Percentiles rank a stretch among this genome's conserved stretches.
Conservation (phyloP, 352 stramenopile genomes). For the Aphanomyces invadans region DNA sequence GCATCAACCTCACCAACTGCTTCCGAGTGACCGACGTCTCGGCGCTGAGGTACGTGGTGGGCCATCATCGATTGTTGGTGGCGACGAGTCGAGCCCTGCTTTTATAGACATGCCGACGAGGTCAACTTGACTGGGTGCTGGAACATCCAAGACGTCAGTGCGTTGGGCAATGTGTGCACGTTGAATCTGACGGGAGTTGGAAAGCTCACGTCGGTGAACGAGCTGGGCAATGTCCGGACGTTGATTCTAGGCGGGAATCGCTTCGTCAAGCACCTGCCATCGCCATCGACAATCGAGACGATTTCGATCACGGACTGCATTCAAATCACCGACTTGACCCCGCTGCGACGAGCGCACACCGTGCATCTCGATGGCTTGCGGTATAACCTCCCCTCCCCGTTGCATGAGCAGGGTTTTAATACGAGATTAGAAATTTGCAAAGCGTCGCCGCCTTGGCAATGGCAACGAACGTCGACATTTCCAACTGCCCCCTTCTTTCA, state of each 20-base stretch:
- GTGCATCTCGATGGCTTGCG: slow-evolving; percentile 20
- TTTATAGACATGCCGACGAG: neutral
- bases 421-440: neutral
- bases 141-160: slow-evolving; percentile 12
- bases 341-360: neutral
- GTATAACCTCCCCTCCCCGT: neutral
- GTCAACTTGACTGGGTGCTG: slow-evolving; percentile 20
- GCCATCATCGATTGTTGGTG: neutral
- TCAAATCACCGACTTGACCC: neutral
- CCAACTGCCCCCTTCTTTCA: neutral
- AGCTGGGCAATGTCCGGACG: neutral
- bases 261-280: neutral
- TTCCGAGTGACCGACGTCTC: slow-evolving; percentile 6
- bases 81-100: no score
- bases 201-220: neutral
- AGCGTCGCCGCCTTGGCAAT: neutral
- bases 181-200: slow-evolving; percentile 17
- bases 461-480: neutral
- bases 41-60: neutral
- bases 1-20: slow-evolving; percentile 8
- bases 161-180: neutral
- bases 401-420: neutral
- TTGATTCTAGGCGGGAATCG: neutral
- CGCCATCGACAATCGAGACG: neutral
- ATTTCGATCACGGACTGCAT: slow-evolving; percentile 21